Conservation (phyloP, 768 basidiomycete genomes). For the Udeniomyces megalosporus region DNA sequence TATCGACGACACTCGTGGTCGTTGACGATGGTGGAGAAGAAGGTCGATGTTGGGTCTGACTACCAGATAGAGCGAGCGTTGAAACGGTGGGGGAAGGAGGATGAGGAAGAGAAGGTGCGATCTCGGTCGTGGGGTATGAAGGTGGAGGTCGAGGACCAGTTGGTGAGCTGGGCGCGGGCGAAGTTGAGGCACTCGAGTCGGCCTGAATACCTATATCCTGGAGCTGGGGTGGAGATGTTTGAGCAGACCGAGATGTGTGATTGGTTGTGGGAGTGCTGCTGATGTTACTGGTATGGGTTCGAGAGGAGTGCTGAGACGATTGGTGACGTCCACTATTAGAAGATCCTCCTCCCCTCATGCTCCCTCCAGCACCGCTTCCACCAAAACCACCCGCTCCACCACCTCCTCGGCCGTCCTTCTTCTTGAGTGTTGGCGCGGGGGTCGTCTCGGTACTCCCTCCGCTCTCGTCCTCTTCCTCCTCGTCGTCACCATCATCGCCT, state of each 20-base stretch:
- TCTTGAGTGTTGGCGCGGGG: neutral
- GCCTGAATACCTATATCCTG: neutral
- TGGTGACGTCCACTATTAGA: neutral
- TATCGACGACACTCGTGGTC: too few relatives aligned
- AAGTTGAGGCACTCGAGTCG: neutral
- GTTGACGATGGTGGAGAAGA: too few relatives aligned
- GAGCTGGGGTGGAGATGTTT: neutral
- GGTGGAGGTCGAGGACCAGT: neutral
- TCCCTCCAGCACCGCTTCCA: neutral
- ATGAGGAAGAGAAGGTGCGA: too few relatives aligned
- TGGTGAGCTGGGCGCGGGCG: neutral
- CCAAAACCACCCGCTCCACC: neutral
- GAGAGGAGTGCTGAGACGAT: neutral
- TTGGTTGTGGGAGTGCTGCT: neutral
- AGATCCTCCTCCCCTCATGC: neutral
- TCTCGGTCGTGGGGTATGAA: neutral
- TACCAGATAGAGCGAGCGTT: too few relatives aligned
- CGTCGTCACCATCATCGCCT: conserved; percentile 52
- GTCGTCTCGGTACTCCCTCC: neutral
- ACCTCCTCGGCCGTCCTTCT: neutral
- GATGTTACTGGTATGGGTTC: neutral
- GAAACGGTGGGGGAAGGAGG: too few relatives aligned
- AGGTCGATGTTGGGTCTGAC: too few relatives aligned
- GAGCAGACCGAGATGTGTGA: neutral
- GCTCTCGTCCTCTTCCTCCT: conserved; percentile 18